Conservation (phyloP, 1,284 basidiomycete species). For the Ustilago tritici region DNA sequence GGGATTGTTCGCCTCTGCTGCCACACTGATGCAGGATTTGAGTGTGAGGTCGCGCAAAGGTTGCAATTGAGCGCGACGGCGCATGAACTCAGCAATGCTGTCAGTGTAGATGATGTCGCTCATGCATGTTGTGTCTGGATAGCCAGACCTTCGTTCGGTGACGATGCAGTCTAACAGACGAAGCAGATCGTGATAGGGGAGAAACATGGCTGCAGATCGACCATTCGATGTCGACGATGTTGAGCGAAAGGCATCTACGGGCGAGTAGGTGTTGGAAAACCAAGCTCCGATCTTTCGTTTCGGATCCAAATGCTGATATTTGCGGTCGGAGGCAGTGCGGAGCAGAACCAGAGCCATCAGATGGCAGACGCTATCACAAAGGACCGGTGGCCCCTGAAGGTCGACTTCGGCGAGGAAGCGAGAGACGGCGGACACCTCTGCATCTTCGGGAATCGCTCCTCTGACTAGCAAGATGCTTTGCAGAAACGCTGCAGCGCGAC, state of each 20-base stretch:
- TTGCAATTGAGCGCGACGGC: conserved; percentile 14
- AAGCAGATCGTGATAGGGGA: conserved; percentile 24
- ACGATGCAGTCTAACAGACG: conserved; percentile 19
- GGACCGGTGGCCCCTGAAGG: conserved; percentile 35
- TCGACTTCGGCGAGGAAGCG: conserved; percentile 42
- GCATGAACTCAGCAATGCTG: conserved; percentile 15
- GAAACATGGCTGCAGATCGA: not conserved
- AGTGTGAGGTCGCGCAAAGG: conserved; percentile 21
- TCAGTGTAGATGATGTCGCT: not conserved
- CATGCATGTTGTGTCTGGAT: not conserved
- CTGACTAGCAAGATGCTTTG: conserved; percentile 18
- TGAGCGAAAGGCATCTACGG: conserved; percentile 11
- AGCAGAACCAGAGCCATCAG: conserved; percentile 27
- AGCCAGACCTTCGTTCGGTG: conserved; percentile 7
- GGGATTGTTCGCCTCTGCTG: not conserved
- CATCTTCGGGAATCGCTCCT: conserved; percentile 7
- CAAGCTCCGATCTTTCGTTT: conserved; percentile 34
- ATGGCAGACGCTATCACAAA: conserved; percentile 44
- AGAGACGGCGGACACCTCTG: conserved; percentile 16
- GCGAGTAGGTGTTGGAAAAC: conserved; percentile 30
- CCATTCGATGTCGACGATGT: not conserved
- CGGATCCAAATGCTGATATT: conserved; percentile 25
- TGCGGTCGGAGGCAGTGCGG: conserved; percentile 21
- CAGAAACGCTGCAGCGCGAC: conserved; percentile 34
- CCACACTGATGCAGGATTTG: not conserved